Conservation (phyloP, 2,329 filamentous ascomycete genomes). For the Exophiala spinifera region DNA sequence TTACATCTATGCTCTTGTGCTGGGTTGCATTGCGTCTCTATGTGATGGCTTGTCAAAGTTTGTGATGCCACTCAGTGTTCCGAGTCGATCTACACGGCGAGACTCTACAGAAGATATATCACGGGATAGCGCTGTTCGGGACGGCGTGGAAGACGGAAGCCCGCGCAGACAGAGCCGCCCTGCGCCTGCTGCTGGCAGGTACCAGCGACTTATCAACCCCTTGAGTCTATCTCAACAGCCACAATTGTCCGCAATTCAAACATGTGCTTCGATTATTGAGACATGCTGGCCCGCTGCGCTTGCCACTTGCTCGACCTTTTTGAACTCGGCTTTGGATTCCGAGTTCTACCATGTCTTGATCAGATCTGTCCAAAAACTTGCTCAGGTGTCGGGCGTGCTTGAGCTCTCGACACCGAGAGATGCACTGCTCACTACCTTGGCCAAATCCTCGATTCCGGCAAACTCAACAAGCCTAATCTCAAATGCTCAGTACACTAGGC, state of each 20-base stretch:
- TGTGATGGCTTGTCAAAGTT: slow-evolving; percentile 93
- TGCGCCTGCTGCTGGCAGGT: slow-evolving; percentile 45
- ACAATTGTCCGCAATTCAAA: slow-evolving; percentile 66
- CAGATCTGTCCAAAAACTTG: slow-evolving; percentile 88
- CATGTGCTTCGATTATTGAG: slow-evolving; percentile 78
- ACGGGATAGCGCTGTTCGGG: slow-evolving; percentile 28
- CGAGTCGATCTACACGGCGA: slow-evolving; percentile 50
- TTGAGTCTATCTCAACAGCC: slow-evolving; percentile 71
- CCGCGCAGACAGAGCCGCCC: slow-evolving; percentile 6
- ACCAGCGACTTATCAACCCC: slow-evolving; percentile 80
- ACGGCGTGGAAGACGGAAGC: slow-evolving; percentile 16
- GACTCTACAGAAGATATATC: slow-evolving; percentile 19
- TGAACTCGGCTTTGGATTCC: slow-evolving; percentile 86
- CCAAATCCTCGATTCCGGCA: slow-evolving; percentile 86
- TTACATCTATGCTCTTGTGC: slow-evolving; percentile 84
- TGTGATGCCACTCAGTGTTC: slow-evolving; percentile 84
- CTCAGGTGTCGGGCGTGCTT: slow-evolving; percentile 87
- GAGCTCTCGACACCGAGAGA: slow-evolving; percentile 82
- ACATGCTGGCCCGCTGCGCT: slow-evolving; percentile 94
- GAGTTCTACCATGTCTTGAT: slow-evolving; percentile 93
- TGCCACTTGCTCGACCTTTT: slow-evolving; percentile 90
- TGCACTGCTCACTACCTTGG: slow-evolving; percentile 89
- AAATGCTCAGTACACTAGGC: slow-evolving; percentile 14
- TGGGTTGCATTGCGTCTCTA: slow-evolving; percentile 84
- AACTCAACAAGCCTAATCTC: slow-evolving; percentile 47